phyloP scores from a whole-genome alignment of 176 grass and related monocot genomes.

The Panicum miliaceum region DNA sequence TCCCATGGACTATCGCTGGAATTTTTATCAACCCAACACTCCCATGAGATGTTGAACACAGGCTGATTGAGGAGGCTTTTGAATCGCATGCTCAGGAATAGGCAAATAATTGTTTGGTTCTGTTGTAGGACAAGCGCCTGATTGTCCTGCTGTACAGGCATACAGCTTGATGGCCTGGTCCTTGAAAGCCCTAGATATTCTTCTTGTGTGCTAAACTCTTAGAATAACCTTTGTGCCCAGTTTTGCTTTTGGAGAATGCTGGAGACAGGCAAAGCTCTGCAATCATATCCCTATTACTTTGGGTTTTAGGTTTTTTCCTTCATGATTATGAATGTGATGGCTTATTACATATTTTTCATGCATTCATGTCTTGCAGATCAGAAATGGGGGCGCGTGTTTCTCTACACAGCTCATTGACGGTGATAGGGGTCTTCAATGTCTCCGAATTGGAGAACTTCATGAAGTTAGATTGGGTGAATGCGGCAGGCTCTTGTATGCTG shows the following conservation, averaged over 20 bases:
- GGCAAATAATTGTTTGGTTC: no score
- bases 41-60: no score
- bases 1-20: no score
- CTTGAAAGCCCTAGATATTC: no score
- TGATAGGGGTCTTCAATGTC: slow-evolving; percentile 72
- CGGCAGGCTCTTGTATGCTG: slow-evolving; percentile 89
- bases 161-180: no score
- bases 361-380: slow-evolving; percentile 49
- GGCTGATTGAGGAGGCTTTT: no score
- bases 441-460: slow-evolving; percentile 71
- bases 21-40: no score
- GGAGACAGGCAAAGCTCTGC: not conserved
- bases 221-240: not conserved
- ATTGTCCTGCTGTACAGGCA: no score
- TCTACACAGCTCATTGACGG: slow-evolving; percentile 89
- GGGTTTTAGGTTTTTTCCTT: not conserved
- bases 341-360: not conserved
- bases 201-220: not conserved
- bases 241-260: not conserved
- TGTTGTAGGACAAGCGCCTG: no score
- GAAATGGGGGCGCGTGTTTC: slow-evolving; percentile 75
- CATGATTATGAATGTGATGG: slow-evolving; percentile 26
- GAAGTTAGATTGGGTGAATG: slow-evolving; percentile 78
- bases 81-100: no score
- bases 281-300: not conserved